Evolutionary conservation across 352 stramenopile genomes (phyloP).

Genomic region (Phytophthora meadii): DNA sequence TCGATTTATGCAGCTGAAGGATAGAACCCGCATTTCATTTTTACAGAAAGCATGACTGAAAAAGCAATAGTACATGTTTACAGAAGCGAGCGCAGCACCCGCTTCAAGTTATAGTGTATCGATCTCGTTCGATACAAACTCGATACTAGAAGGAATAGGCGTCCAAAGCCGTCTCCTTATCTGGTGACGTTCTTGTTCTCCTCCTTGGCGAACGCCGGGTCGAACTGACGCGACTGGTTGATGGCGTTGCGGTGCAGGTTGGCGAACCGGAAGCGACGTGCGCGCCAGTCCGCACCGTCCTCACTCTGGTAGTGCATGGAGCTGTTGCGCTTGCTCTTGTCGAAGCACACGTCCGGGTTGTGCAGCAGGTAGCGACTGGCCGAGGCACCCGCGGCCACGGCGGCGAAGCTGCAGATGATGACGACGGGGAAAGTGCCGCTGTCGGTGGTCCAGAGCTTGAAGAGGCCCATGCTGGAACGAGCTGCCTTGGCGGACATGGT

Average conservation of each 20-base stretch:
- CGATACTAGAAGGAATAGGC: too few species aligned
- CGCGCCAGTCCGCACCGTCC: slow-evolving; percentile 54
- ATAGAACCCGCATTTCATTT: too few species aligned
- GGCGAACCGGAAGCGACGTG: slow-evolving; percentile 71
- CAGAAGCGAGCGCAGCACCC: too few species aligned
- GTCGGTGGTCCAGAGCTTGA: slow-evolving; percentile 72
- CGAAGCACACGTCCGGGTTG: slow-evolving; percentile 72
- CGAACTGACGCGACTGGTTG: slow-evolving; percentile 74
- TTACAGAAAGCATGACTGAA: too few species aligned
- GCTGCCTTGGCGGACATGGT: slow-evolving; percentile 36
- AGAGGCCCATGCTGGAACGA: slow-evolving; percentile 40
- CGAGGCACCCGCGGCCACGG: slow-evolving; percentile 38
- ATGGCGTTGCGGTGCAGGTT: slow-evolving; percentile 74
- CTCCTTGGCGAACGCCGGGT: slow-evolving; percentile 57
- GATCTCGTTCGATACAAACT: too few species aligned
- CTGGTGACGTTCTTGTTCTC: slow-evolving; percentile 64
- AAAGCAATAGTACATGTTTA: too few species aligned
- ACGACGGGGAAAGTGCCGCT: slow-evolving; percentile 68
- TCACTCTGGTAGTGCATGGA: slow-evolving; percentile 51
- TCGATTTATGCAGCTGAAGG: too few species aligned
- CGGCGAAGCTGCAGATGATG: slow-evolving; percentile 46
- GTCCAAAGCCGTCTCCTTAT: slow-evolving; percentile 31
- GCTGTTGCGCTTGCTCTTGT: slow-evolving; percentile 62
- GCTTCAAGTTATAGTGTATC: too few species aligned
- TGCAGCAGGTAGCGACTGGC: slow-evolving; percentile 53